Evolutionary conservation across 441 rosid species (phyloP).

Genomic region (Adansonia madagascariensis): DNA sequence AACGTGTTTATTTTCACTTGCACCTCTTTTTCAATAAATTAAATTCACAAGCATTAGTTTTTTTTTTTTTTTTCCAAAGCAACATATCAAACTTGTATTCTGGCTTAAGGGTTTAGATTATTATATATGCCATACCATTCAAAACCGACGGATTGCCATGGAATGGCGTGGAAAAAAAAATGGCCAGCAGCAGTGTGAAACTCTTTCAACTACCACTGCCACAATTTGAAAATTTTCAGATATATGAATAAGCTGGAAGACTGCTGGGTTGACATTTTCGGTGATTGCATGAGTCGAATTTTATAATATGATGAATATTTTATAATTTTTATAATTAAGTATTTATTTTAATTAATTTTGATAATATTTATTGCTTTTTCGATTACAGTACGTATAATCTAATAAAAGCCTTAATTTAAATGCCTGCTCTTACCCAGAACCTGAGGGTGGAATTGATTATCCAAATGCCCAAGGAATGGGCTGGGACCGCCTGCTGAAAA

Average conservation of each 20-base stretch:
- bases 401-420: too few relatives aligned
- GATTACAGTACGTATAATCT: too few relatives aligned
- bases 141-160: too few relatives aligned
- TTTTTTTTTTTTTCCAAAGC: not conserved
- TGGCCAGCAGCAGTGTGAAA: too few relatives aligned
- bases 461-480: constrained; percentile 8
- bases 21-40: not conserved
- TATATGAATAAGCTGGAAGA: too few relatives aligned
- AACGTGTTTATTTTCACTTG: not conserved
- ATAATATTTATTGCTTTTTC: too few relatives aligned
- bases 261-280: not conserved
- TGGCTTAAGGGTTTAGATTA: not conserved
- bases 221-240: too few relatives aligned
- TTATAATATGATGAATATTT: too few relatives aligned
- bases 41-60: not conserved
- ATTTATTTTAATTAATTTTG: too few relatives aligned
- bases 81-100: not conserved
- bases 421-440: not conserved
- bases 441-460: not conserved
- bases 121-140: too few relatives aligned
- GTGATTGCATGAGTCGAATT: not conserved
- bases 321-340: too few relatives aligned
- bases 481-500: constrained; percentile 45
- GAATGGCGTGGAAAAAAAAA: not conserved
- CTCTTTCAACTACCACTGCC: too few relatives aligned